phyloP scores from a whole-genome alignment of 2,329 filamentous ascomycete genomes.

The Sclerotinia sclerotiorum region DNA sequence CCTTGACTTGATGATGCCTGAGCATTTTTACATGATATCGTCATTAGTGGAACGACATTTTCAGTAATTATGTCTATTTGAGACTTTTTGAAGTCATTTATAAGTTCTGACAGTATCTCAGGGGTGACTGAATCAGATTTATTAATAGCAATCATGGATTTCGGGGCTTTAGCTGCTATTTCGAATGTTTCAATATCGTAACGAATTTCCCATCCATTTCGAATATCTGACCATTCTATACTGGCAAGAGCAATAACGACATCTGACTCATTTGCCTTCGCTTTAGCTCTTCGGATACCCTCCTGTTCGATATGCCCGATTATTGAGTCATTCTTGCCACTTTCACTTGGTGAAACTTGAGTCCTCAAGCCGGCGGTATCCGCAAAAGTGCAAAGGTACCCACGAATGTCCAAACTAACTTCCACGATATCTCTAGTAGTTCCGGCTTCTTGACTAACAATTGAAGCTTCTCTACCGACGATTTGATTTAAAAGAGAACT shows the following conservation, averaged over 20 bases:
- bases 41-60: conserved; percentile 47
- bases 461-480: conserved; percentile 89
- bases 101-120: conserved; percentile 42
- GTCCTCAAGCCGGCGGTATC: conserved; percentile 88
- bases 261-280: conserved; percentile 79
- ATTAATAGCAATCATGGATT: conserved; percentile 59
- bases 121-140: conserved; percentile 55
- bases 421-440: conserved; percentile 95
- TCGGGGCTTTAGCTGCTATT: conserved; percentile 51
- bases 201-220: conserved; percentile 47
- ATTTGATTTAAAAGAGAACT: conserved; percentile 89
- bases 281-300: conserved; percentile 83
- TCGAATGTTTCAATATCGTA: conserved; percentile 57
- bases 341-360: conserved; percentile 24
- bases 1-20: conserved; percentile 53
- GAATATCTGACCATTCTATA: conserved; percentile 53
- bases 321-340: conserved; percentile 27
- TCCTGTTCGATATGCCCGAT: conserved; percentile 82
- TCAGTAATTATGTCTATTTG: conserved; percentile 41
- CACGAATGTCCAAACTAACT: conserved; percentile 82
- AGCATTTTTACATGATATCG: conserved; percentile 72
- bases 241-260: conserved; percentile 80
- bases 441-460: conserved; percentile 88
- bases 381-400: conserved; percentile 89
- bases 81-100: conserved; percentile 43